Evolutionary conservation across 805 yeast genomes (phyloP), one percentile per base, ranked within the genome.

Genomic region (Ogataea degrootiae): DNA sequence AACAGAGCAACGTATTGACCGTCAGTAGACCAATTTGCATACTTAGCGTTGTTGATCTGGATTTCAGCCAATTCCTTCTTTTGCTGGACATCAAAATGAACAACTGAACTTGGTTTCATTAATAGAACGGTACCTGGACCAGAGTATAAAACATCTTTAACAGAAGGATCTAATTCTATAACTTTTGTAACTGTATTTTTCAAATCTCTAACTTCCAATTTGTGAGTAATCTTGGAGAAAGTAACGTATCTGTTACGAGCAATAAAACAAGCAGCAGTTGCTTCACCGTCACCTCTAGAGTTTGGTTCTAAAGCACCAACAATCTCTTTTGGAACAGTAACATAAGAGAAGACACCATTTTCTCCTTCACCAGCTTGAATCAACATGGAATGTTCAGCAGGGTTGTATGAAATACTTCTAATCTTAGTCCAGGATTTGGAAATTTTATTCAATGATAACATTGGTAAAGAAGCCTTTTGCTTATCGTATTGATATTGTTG

Each of bases 191-290:
- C 76, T 49, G 85, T 74, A 68, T 91, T 88, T 56, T 78, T 82
- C 63, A 91, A 74, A 64, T 91, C 97, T 66, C 86, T 85, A 45
- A 94, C 85, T 56, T 86, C 87, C 56, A 94, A 75, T n/a, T 79
- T 70, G 58, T 82, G 82, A 15, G 81, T 63, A 12, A 80, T 60
- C 61, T 82, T 84, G 47, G 79, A 72, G 65, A 85, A 87, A 33
- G 87, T 87, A 47, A 87, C 95, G 68, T 89, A 94, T 69, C 99
- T 78, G 71, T 94, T 94, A 66, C 99, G 85, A 14, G 97, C 90
- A 58, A 95, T 89, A 66, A 94, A 94, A 51, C 85, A 75, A 15
- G 98, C 99, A 66, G 80, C 82, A 60, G 80, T 81, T 36, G 94
- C 97, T 46, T 81, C 80, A 44, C 96, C 97, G 59, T 80, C 82